Evolutionary conservation across 1,284 basidiomycete genomes (phyloP).

Genomic region (Acaromyces ingoldii): DNA sequence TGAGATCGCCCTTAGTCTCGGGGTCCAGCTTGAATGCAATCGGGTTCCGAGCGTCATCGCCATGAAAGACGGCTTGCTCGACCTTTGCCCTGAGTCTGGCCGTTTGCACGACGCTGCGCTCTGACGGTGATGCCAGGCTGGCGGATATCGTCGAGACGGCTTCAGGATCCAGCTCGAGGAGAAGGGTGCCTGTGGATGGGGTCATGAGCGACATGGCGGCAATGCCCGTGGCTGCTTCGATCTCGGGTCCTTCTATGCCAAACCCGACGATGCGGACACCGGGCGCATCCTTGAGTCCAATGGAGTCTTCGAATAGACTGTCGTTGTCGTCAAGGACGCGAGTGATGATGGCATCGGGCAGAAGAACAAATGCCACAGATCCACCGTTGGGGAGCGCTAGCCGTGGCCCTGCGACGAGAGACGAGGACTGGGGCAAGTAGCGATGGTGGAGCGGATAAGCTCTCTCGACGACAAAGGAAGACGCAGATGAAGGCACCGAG

Average conservation of each 20-base stretch:
- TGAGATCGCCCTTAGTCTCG: constrained; percentile 70
- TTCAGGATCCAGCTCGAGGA: constrained; percentile 27
- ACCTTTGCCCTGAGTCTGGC: constrained; percentile 70
- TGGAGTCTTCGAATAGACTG: constrained; percentile 51
- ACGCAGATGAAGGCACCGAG: too few species aligned
- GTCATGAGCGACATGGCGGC: constrained; percentile 43
- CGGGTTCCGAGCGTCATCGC: constrained; percentile 72
- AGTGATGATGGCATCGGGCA: constrained; percentile 34
- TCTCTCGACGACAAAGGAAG: too few species aligned
- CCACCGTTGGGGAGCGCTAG: constrained; percentile 40
- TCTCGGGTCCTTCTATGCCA: constrained; percentile 19
- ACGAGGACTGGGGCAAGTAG: too few species aligned
- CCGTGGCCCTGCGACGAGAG: constrained; percentile 26
- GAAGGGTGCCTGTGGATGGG: constrained; percentile 34
- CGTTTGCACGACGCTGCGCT: constrained; percentile 41
- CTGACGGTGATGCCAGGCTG: constrained; percentile 2
- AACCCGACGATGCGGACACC: constrained; percentile 48
- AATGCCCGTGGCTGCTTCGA: constrained; percentile 3
- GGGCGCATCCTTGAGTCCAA: constrained; percentile 46
- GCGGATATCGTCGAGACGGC: constrained; percentile 4
- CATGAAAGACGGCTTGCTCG: constrained; percentile 81
- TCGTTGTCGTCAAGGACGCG: constrained; percentile 20
- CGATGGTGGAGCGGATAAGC: too few species aligned
- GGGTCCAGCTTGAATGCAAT: constrained; percentile 73
- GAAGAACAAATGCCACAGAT: constrained; percentile 34